phyloP scores from a whole-genome alignment of 805 yeast species.

The Gaillardinia entomophila region DNA sequence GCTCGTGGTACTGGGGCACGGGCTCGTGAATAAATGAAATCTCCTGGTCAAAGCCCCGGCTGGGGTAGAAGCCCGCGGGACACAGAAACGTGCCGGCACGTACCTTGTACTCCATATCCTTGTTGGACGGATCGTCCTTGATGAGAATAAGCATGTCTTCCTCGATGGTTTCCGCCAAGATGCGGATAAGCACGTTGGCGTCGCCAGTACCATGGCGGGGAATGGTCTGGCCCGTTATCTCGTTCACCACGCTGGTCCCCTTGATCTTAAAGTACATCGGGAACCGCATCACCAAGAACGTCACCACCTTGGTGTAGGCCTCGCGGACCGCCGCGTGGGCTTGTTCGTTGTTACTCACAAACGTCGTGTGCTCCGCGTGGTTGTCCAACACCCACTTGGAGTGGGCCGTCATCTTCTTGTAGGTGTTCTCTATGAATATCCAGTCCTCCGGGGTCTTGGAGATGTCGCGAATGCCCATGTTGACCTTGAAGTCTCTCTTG shows the following conservation, averaged over 20 bases:
- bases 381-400: slow-evolving; percentile 20
- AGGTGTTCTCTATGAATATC: slow-evolving; percentile 59
- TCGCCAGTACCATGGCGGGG: slow-evolving; percentile 18
- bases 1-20: slow-evolving; percentile 59
- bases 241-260: slow-evolving; percentile 24
- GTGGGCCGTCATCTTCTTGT: slow-evolving; percentile 28
- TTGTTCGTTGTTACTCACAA: slow-evolving; percentile 17
- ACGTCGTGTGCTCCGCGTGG: slow-evolving; percentile 16
- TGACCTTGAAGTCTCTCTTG: slow-evolving; percentile 28
- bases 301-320: slow-evolving; percentile 38
- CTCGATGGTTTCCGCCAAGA: slow-evolving; percentile 40
- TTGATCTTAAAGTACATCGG: slow-evolving; percentile 45
- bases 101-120: slow-evolving; percentile 52
- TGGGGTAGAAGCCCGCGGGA: slow-evolving; percentile 72
- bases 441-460: slow-evolving; percentile 43
- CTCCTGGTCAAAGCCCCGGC: slow-evolving; percentile 44
- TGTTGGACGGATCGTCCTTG: slow-evolving; percentile 29
- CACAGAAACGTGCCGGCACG: slow-evolving; percentile 56
- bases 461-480: slow-evolving; percentile 28
- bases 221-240: slow-evolving; percentile 33
- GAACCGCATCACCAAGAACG: slow-evolving; percentile 41
- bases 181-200: slow-evolving; percentile 14
- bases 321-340: slow-evolving; percentile 39
- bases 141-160: slow-evolving; percentile 59
- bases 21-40: slow-evolving; percentile 62